These are phyloP conservation scores for Biancaea sappan DNA, from an alignment of 306 rosid genomes.

Conservation along the genomic window DNA sequence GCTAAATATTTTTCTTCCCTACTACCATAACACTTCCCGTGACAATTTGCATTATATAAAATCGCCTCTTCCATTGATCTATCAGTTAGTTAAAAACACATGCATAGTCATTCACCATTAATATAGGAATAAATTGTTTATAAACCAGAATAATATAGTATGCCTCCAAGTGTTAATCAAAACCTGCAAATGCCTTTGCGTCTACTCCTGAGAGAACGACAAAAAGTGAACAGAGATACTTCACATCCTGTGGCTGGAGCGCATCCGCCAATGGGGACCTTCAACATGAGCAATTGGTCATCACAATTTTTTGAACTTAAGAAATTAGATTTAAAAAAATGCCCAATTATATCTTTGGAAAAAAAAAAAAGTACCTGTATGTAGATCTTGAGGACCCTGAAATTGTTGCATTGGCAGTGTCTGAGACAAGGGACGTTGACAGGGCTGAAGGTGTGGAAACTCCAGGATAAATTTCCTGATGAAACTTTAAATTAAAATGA, in stretches of 20 bases:
- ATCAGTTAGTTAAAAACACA: not conserved
- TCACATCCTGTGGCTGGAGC: slow-evolving; percentile 65
- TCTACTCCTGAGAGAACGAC: slow-evolving; percentile 65
- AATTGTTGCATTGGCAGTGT: slow-evolving; percentile 36
- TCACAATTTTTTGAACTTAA: slow-evolving; percentile 7
- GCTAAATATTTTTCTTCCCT: not conserved
- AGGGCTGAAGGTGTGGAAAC: slow-evolving; percentile 42
- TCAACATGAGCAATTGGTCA: slow-evolving; percentile 42
- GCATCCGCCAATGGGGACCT: slow-evolving; percentile 71
- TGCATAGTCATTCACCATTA: slow-evolving; percentile 22
- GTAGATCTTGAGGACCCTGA: slow-evolving; percentile 52
- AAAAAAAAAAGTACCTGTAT: slow-evolving; percentile 54
- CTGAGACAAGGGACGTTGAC: slow-evolving; percentile 37
- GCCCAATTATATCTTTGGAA: slow-evolving; percentile 19
- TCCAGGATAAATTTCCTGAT: slow-evolving; percentile 55
- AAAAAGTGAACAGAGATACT: slow-evolving; percentile 66
- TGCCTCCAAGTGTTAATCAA: slow-evolving; percentile 30
- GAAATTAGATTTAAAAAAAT: slow-evolving; percentile 18
- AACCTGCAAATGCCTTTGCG: slow-evolving; percentile 62
- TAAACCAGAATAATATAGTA: slow-evolving; percentile 32
- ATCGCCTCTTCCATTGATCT: not conserved
- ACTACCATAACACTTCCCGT: not conserved
- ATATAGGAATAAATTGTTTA: slow-evolving; percentile 12
- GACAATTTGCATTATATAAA: not conserved
- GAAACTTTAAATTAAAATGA: slow-evolving; percentile 21